Base-by-base conservation (phyloP, 345 rosid species). In the Kernera saxatilis region DNA sequence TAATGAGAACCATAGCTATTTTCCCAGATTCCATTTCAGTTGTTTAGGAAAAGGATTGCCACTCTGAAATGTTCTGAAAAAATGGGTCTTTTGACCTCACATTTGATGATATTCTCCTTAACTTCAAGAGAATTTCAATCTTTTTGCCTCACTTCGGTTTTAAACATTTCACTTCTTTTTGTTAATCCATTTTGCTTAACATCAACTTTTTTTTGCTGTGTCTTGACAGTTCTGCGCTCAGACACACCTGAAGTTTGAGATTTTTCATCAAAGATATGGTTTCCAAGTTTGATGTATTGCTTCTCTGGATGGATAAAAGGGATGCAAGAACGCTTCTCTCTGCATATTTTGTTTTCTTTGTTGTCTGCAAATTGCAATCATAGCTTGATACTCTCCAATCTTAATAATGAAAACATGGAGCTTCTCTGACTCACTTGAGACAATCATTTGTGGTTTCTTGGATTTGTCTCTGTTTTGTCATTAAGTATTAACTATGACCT, bases 181-280 rank as follows among this genome's bases (percentile, higher is more conserved):
- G 8, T 29, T n/a, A n/a, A n/a, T n/a, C n/a, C n/a, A n/a, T n/a
- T n/a, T n/a, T n/a, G n/a, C 33, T 29, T 29, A 29, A 29, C 33
- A 29, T 29, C 33, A 5, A 29, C 8, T 29, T 58, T 35, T 40
- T 8, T 27, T 27, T 26, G 6, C 18, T 48, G 33, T 55, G 21
- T 21, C 35, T 57, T 21, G n/a, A 49, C 78, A 74, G 73, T 67
- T 43, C 12, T 67, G 12, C 73, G 73, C 19, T 74, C 73, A n/a
- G 68, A 59, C 68, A 14, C 53, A 18, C 55, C 73, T 67, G 18
- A 74, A 59, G 63, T 67, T 23, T 74, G 30, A 74, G 33, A 6
- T 2, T 10, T 32, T 44, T 2, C 6, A 2, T 6, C 27, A 50
- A 55, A 69, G 43, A 23, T 27, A 14, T 41, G 68, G 27, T 32